Conservation (phyloP, 148 eudicot genomes). For the Fagopyrum esculentum region DNA sequence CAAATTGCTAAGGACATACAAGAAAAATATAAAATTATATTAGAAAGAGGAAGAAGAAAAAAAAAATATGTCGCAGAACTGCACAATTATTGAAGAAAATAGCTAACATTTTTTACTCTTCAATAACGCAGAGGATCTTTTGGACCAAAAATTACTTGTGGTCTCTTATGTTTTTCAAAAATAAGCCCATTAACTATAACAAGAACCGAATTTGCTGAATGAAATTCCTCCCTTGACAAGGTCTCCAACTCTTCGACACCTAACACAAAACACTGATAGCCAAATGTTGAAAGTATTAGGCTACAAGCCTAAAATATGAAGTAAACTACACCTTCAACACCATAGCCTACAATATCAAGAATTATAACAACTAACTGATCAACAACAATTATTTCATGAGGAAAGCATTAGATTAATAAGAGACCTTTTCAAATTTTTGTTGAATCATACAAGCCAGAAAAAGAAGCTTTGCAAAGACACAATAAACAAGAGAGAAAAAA, state of each 20-base stretch:
- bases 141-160: slow-evolving; percentile 44
- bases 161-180: slow-evolving; percentile 86
- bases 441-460: too few species aligned
- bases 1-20: slow-evolving; percentile 38
- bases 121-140: neutral
- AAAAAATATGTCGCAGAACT: neutral
- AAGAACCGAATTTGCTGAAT: slow-evolving; percentile 66
- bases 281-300: slow-evolving; percentile 11
- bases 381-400: neutral
- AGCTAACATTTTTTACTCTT: neutral
- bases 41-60: neutral
- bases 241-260: slow-evolving; percentile 89
- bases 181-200: slow-evolving; percentile 86
- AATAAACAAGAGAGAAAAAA: too few species aligned
- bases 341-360: neutral
- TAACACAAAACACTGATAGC: slow-evolving; percentile 57
- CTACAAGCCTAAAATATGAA: neutral
- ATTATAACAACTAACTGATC: neutral
- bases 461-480: too few species aligned
- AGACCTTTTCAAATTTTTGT: too few species aligned
- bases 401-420: too few species aligned
- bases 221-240: slow-evolving; percentile 90
- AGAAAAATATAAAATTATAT: neutral
- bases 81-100: neutral
- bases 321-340: neutral